Evolutionary conservation across 495 filamentous ascomycete species (phyloP).

Genomic region (Staphylotrichum longicolle): DNA sequence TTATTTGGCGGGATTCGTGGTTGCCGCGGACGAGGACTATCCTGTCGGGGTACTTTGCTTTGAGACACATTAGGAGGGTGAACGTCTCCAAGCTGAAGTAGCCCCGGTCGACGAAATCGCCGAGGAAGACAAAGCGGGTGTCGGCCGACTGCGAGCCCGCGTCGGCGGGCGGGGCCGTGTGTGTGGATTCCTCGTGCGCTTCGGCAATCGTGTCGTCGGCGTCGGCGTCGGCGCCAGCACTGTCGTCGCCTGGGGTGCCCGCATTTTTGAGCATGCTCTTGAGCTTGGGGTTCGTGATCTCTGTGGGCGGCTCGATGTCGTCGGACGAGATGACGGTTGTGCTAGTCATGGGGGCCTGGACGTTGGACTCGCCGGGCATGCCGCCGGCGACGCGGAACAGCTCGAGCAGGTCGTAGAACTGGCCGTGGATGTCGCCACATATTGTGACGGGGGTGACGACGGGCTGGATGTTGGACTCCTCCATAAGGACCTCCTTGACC

Average conservation of each 20-base stretch:
- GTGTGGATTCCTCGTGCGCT: constrained; percentile 33
- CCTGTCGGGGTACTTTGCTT: constrained; percentile 94
- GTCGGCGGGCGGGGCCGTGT: constrained; percentile 44
- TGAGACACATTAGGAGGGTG: constrained; percentile 90
- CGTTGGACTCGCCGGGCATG: constrained; percentile 77
- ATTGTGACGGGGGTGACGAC: constrained; percentile 96
- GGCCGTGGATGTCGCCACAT: constrained; percentile 97
- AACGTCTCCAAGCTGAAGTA: constrained; percentile 98
- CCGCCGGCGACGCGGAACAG: constrained; percentile 94
- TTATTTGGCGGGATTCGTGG: constrained; percentile 97
- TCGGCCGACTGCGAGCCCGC: constrained; percentile 57
- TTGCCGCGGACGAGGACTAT: constrained; percentile 96
- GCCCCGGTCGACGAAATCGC: constrained; percentile 95
- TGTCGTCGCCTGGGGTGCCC: constrained; percentile 45
- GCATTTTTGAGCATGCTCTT: constrained; percentile 71
- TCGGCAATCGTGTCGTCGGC: constrained; percentile 51
- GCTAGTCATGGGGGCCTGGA: constrained; percentile 60
- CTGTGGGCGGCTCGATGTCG: constrained; percentile 82
- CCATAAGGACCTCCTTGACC: constrained; percentile 97
- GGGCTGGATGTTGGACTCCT: constrained; percentile 98
- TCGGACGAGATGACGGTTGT: constrained; percentile 72
- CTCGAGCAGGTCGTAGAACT: constrained; percentile 97
- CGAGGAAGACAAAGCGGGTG: constrained; percentile 91
- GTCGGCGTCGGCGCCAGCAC: constrained; percentile 35
- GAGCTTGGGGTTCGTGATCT: constrained; percentile 79